A percentile compares a stretch with the other conserved stretches of the same genome.
These are phyloP conservation scores for Umbelopsis ramanniana DNA, from an alignment of 192 early-diverging fungal genomes.

Conservation along the genomic window DNA sequence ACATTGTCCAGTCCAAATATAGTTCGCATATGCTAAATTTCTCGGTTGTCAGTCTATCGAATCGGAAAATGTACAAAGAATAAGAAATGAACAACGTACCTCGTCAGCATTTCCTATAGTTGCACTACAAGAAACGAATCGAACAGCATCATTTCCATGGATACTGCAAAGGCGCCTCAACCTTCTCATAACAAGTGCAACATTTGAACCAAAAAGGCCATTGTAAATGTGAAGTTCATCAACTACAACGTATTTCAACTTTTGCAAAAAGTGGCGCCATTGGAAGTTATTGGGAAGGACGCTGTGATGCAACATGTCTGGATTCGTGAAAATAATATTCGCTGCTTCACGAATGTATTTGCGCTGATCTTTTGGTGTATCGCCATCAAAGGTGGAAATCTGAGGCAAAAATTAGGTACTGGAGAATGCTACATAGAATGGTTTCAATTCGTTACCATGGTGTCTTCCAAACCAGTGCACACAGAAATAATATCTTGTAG, in stretches of 20 bases:
- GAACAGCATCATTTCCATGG: constrained; percentile 49
- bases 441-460: constrained; percentile 24
- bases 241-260: constrained; percentile 67
- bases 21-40: constrained; percentile 39
- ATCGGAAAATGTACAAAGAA: not conserved
- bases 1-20: constrained; percentile 35
- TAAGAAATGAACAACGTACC: constrained; percentile 8
- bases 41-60: not conserved
- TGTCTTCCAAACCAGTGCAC: constrained; percentile 33
- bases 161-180: constrained; percentile 58
- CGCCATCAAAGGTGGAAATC: constrained; percentile 67
- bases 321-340: constrained; percentile 78
- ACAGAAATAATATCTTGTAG: constrained; percentile 41
- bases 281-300: constrained; percentile 60
- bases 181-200: constrained; percentile 65
- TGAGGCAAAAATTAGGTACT: not conserved
- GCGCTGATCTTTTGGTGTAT: constrained; percentile 55
- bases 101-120: constrained; percentile 65
- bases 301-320: constrained; percentile 77
- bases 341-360: constrained; percentile 52
- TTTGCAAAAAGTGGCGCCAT: constrained; percentile 63
- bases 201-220: constrained; percentile 68
- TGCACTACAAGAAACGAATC: constrained; percentile 66
- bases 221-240: constrained; percentile 80
- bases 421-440: not conserved